Evolutionary conservation across 2,329 filamentous ascomycete species (phyloP).

Genomic region (Xylaria sp.): DNA sequence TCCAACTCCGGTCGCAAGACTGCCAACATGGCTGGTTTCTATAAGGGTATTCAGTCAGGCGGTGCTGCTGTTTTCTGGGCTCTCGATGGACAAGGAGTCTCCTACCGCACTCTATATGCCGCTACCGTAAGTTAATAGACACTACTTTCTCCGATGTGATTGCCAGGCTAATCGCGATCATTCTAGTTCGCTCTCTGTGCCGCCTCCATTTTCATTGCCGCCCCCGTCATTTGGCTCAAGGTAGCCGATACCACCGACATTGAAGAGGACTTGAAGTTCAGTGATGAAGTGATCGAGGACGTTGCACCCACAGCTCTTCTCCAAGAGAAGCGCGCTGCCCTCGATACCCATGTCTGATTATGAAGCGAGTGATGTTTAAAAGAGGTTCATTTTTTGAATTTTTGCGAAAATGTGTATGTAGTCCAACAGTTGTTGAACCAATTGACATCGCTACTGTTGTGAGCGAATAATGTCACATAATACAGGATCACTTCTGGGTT

Average conservation of each 20-base stretch:
- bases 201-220: constrained; percentile 75
- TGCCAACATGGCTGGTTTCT: constrained; percentile 90
- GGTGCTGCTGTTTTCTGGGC: constrained; percentile 79
- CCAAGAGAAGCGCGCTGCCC: constrained; percentile 34
- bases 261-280: constrained; percentile 83
- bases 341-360: constrained; percentile 12
- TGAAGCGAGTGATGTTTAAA: not conserved
- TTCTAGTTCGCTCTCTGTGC: constrained; percentile 26
- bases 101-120: constrained; percentile 75
- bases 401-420: constrained; percentile 8
- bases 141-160: not conserved
- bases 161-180: not conserved
- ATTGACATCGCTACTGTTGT: not conserved
- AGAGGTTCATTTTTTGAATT: not conserved
- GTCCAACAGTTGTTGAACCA: not conserved
- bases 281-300: constrained; percentile 80
- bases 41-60: constrained; percentile 87
- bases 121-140: constrained; percentile 48
- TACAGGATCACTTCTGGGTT: not conserved
- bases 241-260: constrained; percentile 82
- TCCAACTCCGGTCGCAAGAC: constrained; percentile 92
- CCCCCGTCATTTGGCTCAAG: constrained; percentile 78
- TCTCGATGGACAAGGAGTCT: constrained; percentile 65
- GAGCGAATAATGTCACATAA: not conserved
- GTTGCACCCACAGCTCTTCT: constrained; percentile 51